A percentile compares a stretch with the other conserved stretches of the same genome.
Evolutionary conservation across 352 stramenopile genomes (phyloP).

Genomic region (Globisporangium iwayamae): DNA sequence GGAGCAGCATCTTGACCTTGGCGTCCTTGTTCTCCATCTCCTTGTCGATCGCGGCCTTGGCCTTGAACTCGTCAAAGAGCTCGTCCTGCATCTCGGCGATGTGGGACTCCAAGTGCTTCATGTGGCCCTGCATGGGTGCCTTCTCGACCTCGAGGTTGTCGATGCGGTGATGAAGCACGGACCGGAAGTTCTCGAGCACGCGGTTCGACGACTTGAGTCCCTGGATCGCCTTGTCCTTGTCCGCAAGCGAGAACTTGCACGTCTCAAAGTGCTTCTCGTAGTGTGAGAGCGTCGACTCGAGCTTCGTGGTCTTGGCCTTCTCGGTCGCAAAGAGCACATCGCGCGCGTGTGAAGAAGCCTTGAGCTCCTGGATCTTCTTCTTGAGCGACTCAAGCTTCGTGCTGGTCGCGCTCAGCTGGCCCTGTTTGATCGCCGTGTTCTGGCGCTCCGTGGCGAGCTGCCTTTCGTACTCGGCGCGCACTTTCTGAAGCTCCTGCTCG

Average conservation of each 20-base stretch:
- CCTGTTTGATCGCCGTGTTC: slow-evolving; percentile 79
- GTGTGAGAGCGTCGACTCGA: slow-evolving; percentile 59
- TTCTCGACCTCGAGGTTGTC: slow-evolving; percentile 73
- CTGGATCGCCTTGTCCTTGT: slow-evolving; percentile 71
- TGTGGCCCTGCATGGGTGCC: slow-evolving; percentile 62
- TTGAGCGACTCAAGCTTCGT: slow-evolving; percentile 80
- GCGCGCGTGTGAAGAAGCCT: slow-evolving; percentile 56
- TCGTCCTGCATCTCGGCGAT: slow-evolving; percentile 80
- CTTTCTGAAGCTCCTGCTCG: slow-evolving; percentile 62
- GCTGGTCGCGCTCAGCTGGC: slow-evolving; percentile 69
- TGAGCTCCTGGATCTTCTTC: slow-evolving; percentile 85
- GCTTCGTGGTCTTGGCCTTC: slow-evolving; percentile 53
- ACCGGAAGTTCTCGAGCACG: slow-evolving; percentile 81
- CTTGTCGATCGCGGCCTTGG: slow-evolving; percentile 56
- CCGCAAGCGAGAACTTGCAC: slow-evolving; percentile 55
- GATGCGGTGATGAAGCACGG: slow-evolving; percentile 71
- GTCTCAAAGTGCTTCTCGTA: slow-evolving; percentile 77
- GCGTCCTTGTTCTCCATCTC: slow-evolving; percentile 69
- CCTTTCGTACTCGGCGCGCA: slow-evolving; percentile 52
- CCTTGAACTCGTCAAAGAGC: slow-evolving; percentile 64
- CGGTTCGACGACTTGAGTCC: slow-evolving; percentile 70
- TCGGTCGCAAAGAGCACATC: slow-evolving; percentile 76
- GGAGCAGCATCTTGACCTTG: slow-evolving; percentile 68
- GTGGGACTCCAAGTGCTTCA: slow-evolving; percentile 50
- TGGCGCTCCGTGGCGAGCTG: slow-evolving; percentile 71